phyloP scores from a whole-genome alignment of 352 stramenopile genomes.

The Labyrinthula sp. region DNA sequence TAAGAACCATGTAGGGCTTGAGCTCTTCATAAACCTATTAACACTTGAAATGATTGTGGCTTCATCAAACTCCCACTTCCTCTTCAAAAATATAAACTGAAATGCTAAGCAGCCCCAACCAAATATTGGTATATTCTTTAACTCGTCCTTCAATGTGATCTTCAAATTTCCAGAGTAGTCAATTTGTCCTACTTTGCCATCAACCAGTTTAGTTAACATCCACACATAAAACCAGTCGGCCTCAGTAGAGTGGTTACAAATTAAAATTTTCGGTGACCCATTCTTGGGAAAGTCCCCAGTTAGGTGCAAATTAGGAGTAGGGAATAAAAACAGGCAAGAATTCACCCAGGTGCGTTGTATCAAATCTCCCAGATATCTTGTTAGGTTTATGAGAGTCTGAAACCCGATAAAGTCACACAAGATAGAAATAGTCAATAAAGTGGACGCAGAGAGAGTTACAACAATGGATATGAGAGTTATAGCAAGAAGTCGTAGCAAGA shows the following conservation, averaged over 20 bases:
- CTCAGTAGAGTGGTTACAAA: conserved; percentile 60
- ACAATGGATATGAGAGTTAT: no score
- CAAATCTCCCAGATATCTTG: no score
- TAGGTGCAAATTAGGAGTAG: conserved; percentile 8
- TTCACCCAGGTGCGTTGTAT: conserved; percentile 24
- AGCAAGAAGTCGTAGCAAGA: no score
- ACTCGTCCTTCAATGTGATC: conserved; percentile 62
- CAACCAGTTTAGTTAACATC: conserved; percentile 3
- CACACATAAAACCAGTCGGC: conserved; percentile 67
- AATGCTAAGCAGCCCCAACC: conserved; percentile 63
- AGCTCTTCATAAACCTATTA: conserved; percentile 47
- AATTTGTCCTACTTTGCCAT: conserved; percentile 32
- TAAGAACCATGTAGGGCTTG: conserved; percentile 61
- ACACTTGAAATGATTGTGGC: conserved; percentile 31
- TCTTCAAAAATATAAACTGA: conserved; percentile 61
- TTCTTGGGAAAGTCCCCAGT: conserved; percentile 42
- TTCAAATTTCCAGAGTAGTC: conserved; percentile 53
- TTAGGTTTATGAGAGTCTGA: no score
- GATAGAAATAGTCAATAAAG: no score
- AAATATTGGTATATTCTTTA: conserved; percentile 60
- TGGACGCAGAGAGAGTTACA: no score
- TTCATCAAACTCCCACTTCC: conserved; percentile 45
- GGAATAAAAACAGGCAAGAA: conserved; percentile 11
- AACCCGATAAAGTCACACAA: no score
- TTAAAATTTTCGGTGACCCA: conserved; percentile 45